A percentile compares a stretch with the other conserved stretches of the same genome.
These are phyloP conservation scores for Nothomitra cinnamomea DNA, from an alignment of 2,329 filamentous ascomycete species.

Conservation along the genomic window DNA sequence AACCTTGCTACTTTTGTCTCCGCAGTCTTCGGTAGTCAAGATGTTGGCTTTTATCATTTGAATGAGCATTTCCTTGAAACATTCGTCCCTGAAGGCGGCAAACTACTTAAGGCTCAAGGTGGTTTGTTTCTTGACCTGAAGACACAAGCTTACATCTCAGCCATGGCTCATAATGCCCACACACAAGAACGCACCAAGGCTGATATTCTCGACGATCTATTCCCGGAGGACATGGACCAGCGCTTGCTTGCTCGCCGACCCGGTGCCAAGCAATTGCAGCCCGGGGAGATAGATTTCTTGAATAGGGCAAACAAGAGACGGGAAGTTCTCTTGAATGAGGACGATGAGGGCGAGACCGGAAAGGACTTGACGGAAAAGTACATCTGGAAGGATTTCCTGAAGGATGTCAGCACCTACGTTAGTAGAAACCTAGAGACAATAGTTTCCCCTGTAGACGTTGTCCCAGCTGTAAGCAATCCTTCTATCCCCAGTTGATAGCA, in stretches of 20 bases:
- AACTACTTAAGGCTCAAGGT: conserved; percentile 41
- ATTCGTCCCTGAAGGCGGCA: conserved; percentile 41
- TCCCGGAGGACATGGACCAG: conserved; percentile 38
- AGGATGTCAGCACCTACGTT: conserved; percentile 39
- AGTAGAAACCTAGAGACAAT: conserved; percentile 35
- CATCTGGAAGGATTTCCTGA: conserved; percentile 45
- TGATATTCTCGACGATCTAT: conserved; percentile 40
- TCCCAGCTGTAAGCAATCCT: too few species aligned
- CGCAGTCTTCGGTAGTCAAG: conserved; percentile 44
- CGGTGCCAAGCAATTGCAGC: conserved; percentile 34
- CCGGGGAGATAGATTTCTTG: conserved; percentile 43
- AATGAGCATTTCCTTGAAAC: conserved; percentile 47
- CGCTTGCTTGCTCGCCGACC: conserved; percentile 36
- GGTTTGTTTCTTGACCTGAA: conserved; percentile 46
- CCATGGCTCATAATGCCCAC: conserved; percentile 32
- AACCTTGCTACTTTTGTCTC: conserved; percentile 49
- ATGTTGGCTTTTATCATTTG: conserved; percentile 45
- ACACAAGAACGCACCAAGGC: conserved; percentile 31
- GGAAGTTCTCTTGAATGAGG: conserved; percentile 37
- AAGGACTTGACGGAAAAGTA: conserved; percentile 39
- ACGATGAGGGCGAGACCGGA: conserved; percentile 32
- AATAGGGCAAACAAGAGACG: conserved; percentile 35
- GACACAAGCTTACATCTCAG: conserved; percentile 48
- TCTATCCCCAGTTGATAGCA: too few species aligned
- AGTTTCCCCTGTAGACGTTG: background rate